Conservation (phyloP, 2,329 filamentous ascomycete species). For the Didymosphaeria variabile region DNA sequence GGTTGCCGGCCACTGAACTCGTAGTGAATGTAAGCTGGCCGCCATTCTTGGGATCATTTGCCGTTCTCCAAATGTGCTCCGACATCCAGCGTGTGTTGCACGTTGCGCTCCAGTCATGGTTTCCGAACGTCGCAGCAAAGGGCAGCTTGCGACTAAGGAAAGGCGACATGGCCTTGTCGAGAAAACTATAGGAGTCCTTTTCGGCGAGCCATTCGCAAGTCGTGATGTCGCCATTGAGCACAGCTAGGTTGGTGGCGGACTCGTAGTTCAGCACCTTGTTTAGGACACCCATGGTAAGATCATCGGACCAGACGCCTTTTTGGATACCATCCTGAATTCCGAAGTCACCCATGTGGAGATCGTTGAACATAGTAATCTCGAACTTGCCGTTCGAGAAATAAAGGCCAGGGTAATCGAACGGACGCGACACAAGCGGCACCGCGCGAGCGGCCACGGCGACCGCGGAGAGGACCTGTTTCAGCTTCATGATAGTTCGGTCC, state of each 20-base stretch:
- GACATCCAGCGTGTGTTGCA: slow-evolving; percentile 35
- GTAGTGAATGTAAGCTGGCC: slow-evolving; percentile 53
- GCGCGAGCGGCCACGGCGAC: slow-evolving; percentile 5
- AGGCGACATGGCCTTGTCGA: slow-evolving; percentile 38
- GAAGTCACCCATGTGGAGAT: slow-evolving; percentile 74
- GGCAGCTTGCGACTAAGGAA: slow-evolving; percentile 65
- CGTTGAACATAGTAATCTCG: slow-evolving; percentile 69
- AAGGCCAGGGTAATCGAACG: slow-evolving; percentile 33
- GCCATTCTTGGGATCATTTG: slow-evolving; percentile 56
- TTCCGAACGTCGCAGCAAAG: slow-evolving; percentile 76
- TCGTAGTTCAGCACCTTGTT: slow-evolving; percentile 66
- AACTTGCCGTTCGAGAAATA: slow-evolving; percentile 51
- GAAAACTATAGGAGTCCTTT: slow-evolving; percentile 26
- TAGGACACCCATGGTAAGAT: slow-evolving; percentile 66
- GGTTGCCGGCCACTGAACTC: slow-evolving; percentile 46
- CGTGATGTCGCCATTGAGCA: slow-evolving; percentile 76
- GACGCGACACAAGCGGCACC: slow-evolving; percentile 14
- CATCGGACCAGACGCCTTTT: slow-evolving; percentile 58
- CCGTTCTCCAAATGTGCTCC: slow-evolving; percentile 40
- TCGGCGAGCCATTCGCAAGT: slow-evolving; percentile 64
- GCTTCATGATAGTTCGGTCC: slow-evolving; percentile 3
- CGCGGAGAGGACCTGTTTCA: slow-evolving; percentile 6
- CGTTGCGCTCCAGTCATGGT: slow-evolving; percentile 64
- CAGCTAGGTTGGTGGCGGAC: slow-evolving; percentile 64
- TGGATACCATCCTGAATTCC: not conserved